These are phyloP conservation scores for Suillus discolor DNA, from an alignment of 768 basidiomycete genomes.

Conservation along the genomic window DNA sequence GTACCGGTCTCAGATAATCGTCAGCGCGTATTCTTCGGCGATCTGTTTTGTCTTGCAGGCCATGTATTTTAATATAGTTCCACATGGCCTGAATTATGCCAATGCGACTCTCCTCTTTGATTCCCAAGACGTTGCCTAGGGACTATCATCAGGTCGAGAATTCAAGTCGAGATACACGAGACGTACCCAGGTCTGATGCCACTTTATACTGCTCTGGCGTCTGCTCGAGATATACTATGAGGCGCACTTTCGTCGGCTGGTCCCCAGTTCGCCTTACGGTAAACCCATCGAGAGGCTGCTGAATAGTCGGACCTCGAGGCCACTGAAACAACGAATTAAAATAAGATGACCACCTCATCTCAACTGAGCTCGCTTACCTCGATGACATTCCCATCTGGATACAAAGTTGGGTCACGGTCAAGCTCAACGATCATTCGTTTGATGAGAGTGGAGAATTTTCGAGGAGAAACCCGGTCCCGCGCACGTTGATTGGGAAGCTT, in stretches of 20 bases:
- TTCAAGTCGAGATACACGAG: neutral
- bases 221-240: constrained; percentile 88
- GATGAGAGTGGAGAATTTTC: constrained; percentile 86
- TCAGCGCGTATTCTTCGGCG: constrained; percentile 71
- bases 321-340: constrained; percentile 44
- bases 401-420: constrained; percentile 79
- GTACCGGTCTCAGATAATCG: constrained; percentile 64
- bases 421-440: constrained; percentile 85
- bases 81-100: constrained; percentile 84
- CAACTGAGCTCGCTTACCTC: constrained; percentile 54
- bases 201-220: constrained; percentile 87
- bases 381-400: constrained; percentile 85
- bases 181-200: constrained; percentile 68
- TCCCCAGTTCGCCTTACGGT: constrained; percentile 84
- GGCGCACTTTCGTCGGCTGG: constrained; percentile 68
- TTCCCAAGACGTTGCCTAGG: constrained; percentile 64
- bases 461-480: constrained; percentile 60
- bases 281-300: constrained; percentile 81
- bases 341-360: neutral
- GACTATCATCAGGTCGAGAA: constrained; percentile 8
- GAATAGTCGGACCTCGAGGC: constrained; percentile 56
- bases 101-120: constrained; percentile 83
- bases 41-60: constrained; percentile 82
- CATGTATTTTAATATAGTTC: constrained; percentile 89
- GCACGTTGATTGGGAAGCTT: constrained; percentile 64